Conservation (phyloP, 2,329 filamentous ascomycete species). For the Xylariaceae sp. region DNA sequence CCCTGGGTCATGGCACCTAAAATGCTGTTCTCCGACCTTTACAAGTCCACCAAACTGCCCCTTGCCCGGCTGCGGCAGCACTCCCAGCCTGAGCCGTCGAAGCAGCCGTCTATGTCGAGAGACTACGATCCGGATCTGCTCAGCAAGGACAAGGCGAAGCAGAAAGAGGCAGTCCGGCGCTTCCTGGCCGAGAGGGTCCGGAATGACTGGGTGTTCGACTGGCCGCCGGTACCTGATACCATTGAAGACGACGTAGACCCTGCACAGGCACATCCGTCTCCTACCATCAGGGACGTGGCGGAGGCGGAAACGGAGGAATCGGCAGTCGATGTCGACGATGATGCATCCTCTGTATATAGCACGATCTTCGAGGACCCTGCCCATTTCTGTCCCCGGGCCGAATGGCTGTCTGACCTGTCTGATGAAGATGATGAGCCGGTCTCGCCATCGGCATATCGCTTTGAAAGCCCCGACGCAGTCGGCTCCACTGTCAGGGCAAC, state of each 20-base stretch:
- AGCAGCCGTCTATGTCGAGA: slow-evolving; percentile 26
- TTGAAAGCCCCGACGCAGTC: slow-evolving; percentile 47
- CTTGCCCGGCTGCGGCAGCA: slow-evolving; percentile 48
- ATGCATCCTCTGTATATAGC: slow-evolving; percentile 40
- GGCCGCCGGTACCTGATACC: slow-evolving; percentile 40
- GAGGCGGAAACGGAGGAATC: slow-evolving; percentile 24
- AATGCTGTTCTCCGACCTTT: slow-evolving; percentile 59
- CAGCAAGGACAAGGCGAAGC: slow-evolving; percentile 57
- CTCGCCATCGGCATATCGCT: slow-evolving; percentile 46
- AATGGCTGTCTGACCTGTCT: slow-evolving; percentile 57
- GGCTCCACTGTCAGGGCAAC: slow-evolving; percentile 41
- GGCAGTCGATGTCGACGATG: slow-evolving; percentile 28
- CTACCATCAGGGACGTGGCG: slow-evolving; percentile 2
- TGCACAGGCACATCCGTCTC: not conserved
- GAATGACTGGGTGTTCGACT: slow-evolving; percentile 58
- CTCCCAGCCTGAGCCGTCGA: slow-evolving; percentile 31
- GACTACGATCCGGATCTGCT: slow-evolving; percentile 58
- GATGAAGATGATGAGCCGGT: slow-evolving; percentile 45
- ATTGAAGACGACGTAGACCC: not conserved
- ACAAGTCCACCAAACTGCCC: slow-evolving; percentile 52
- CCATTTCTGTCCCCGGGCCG: slow-evolving; percentile 48
- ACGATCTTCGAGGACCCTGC: slow-evolving; percentile 49
- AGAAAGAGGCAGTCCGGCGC: slow-evolving; percentile 58
- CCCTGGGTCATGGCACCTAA: slow-evolving; percentile 30
- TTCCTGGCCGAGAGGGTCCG: slow-evolving; percentile 52